A percentile compares a stretch with the other conserved stretches of the same genome.
These are phyloP conservation scores for Coleophoma eucalyptorum DNA, from an alignment of 2,329 filamentous ascomycete species.

Conservation along the genomic window DNA sequence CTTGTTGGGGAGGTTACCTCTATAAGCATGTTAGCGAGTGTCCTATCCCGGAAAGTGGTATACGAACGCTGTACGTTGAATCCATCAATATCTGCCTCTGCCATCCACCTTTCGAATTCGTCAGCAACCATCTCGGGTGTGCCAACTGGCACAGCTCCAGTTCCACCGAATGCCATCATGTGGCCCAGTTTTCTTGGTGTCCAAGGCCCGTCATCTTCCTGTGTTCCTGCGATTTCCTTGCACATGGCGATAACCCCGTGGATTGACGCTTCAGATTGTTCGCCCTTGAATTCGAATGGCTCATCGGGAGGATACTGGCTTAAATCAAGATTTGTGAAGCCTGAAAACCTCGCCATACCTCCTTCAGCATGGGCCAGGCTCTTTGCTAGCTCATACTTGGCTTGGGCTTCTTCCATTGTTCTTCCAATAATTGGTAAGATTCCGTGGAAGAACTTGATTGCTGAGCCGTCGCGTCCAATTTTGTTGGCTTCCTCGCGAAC, in stretches of 20 bases:
- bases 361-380: background rate
- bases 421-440: too few relatives aligned
- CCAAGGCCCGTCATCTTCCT: slow-evolving; percentile 53
- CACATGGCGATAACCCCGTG: slow-evolving; percentile 34
- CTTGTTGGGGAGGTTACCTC: slow-evolving; percentile 64
- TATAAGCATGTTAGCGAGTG: slow-evolving; percentile 30
- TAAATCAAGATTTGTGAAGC: background rate
- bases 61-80: slow-evolving; percentile 60
- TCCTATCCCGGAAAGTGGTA: background rate
- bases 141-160: slow-evolving; percentile 48
- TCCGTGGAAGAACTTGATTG: too few relatives aligned
- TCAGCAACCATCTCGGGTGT: slow-evolving; percentile 58
- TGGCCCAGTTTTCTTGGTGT: slow-evolving; percentile 67
- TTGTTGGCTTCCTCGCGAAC: slow-evolving; percentile 48
- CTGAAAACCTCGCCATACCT: background rate
- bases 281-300: too few relatives aligned
- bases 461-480: too few relatives aligned
- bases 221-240: slow-evolving; percentile 19
- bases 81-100: slow-evolving; percentile 66
- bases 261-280: slow-evolving; percentile 24
- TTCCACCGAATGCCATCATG: slow-evolving; percentile 63
- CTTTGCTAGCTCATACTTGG: too few relatives aligned
- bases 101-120: slow-evolving; percentile 62
- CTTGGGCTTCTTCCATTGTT: too few relatives aligned
- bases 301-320: too few relatives aligned